These are phyloP conservation scores for Phytophthora quininea DNA, from an alignment of 352 stramenopile species.

Conservation along the genomic window DNA sequence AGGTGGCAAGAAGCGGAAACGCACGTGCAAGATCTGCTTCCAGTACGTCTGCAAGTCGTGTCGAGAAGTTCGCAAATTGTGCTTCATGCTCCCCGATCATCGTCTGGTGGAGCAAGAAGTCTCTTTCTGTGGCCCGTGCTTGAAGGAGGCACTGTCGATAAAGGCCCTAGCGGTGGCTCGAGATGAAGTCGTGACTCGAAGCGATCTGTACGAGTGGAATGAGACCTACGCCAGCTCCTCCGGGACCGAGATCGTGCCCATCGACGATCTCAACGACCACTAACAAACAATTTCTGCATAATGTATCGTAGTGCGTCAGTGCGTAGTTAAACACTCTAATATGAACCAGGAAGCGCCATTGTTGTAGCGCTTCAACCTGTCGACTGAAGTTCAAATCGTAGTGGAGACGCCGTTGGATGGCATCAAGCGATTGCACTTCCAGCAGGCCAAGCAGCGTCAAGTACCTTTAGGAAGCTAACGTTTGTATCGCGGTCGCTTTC, in stretches of 20 bases:
- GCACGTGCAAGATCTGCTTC: constrained; percentile 42
- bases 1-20: constrained; percentile 22
- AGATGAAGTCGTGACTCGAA: constrained; percentile 24
- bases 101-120: constrained; percentile 35
- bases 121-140: constrained; percentile 27
- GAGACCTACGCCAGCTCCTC: constrained; percentile 37
- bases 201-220: constrained; percentile 31
- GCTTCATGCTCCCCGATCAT: constrained; percentile 32
- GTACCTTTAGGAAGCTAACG: no score
- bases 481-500: no score
- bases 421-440: no score
- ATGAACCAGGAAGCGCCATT: no score
- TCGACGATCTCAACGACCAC: constrained; percentile 31
- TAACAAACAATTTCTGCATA: neutral
- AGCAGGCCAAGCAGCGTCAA: no score
- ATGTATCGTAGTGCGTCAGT: neutral
- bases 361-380: no score
- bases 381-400: no score
- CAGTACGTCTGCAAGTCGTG: constrained; percentile 46
- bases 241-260: constrained; percentile 24
- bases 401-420: no score
- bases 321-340: no score
- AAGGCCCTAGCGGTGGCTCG: constrained; percentile 26
- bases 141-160: constrained; percentile 15
- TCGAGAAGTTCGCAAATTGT: constrained; percentile 39